Conservation (phyloP, 2,329 filamentous ascomycete genomes). For the Scytalidium lignicola region DNA sequence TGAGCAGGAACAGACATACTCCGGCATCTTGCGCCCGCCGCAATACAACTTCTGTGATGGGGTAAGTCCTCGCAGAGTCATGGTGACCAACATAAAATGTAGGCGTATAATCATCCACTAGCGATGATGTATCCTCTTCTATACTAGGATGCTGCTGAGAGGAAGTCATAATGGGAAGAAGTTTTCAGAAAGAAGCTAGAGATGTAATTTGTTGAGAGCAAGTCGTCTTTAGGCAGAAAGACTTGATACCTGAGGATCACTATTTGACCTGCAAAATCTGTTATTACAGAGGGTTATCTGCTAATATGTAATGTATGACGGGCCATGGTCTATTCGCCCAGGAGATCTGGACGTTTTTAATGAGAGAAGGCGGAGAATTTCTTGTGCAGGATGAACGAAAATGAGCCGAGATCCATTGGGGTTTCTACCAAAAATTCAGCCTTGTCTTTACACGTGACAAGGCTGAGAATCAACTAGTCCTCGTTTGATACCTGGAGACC, state of each 20-base stretch:
- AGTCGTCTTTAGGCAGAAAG: background rate
- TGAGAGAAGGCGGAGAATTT: background rate
- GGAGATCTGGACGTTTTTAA: background rate
- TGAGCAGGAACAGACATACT: conserved; percentile 42
- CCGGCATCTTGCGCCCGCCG: conserved; percentile 63
- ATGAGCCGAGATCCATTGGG: background rate
- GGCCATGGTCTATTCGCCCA: background rate
- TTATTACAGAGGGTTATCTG: background rate
- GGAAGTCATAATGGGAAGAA: conserved; percentile 1
- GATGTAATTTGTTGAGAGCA: too few relatives aligned
- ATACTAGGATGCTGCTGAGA: conserved; percentile 1
- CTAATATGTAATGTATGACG: background rate
- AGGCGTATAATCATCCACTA: conserved; percentile 30
- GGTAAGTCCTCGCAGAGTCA: conserved; percentile 56
- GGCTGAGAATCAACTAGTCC: too few relatives aligned
- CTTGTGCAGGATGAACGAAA: background rate
- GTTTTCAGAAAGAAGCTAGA: background rate
- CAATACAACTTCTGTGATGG: conserved; percentile 60
- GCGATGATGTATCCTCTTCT: conserved; percentile 15
- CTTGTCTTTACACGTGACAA: too few relatives aligned
- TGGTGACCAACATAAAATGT: conserved; percentile 71
- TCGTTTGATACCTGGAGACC: too few relatives aligned
- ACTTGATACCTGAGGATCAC: background rate
- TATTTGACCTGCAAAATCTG: background rate
- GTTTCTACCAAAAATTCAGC: too few relatives aligned